Base-by-base conservation (phyloP, 2,329 filamentous ascomycete genomes). In the Orbilia quercus region DNA sequence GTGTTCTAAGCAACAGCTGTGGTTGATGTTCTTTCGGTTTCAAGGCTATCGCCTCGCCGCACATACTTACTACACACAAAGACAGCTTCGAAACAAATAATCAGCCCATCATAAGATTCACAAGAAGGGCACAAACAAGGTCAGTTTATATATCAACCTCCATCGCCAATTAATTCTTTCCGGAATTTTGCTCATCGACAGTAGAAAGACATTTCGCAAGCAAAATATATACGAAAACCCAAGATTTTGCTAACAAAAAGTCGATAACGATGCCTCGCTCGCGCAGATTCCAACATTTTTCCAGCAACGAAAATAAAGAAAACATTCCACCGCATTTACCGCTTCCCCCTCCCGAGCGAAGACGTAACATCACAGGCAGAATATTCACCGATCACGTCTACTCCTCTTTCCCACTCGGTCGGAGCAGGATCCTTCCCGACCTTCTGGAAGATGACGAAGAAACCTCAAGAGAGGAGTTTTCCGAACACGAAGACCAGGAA, bases 301-400 rank as follows among this genome's bases (percentile, higher is more conserved):
- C 31, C 31, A 34, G 6, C 31, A 60, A 48, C 55, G 45, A 63
- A 0, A 42, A 63, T 48, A 70, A 63, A 40, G 65, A 63, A 38
- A 70, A 70, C 40, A 62, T 51, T 2, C 40, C 31, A 16, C 48
- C 65, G 38, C 23, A 2, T 7, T 23, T 5, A 34, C 5, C 1
- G 22, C n/a, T 34, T n/a, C 1, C 44, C 28, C 5, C 5, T 31
- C 28, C 28, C 28, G 4, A 4, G 4, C 28, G 28, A 31, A 31
- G 5, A 31, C 5, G 28, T 25, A 25, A 59, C 18, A n/a, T n/a
- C 23, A 38, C 45, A 23, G 31, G 48, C 18, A 14, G 14, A 20
- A 42, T 23, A 7, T 45, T 31, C 28, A 31, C 28, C 28, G 5
- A 31, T 31, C 28, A 4, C 1, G 22, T 11, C 14, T 14, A 11